A percentile compares a stretch with the other conserved stretches of the same genome.
phyloP scores from a whole-genome alignment of 257 asterid species.

The Nicotiana undulata region DNA sequence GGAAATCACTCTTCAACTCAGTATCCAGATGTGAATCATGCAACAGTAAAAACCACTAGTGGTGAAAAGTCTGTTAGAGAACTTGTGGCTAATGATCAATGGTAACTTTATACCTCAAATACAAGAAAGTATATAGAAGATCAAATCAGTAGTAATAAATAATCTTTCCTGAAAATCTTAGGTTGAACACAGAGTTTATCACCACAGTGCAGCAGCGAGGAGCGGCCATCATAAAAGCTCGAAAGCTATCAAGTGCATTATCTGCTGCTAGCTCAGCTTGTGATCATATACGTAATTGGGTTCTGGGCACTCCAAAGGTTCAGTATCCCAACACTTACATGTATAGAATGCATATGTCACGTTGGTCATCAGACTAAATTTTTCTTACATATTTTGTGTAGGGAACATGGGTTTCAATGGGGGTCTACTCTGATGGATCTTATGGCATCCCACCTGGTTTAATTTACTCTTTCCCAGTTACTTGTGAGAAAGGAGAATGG shows the following conservation, averaged over 20 bases:
- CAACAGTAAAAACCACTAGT: conserved; percentile 29
- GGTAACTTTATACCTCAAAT: conserved; percentile 22
- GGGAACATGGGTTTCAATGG: conserved; percentile 93
- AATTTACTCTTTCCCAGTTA: conserved; percentile 75
- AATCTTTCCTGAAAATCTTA: conserved; percentile 1
- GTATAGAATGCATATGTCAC: neutral
- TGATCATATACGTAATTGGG: conserved; percentile 81
- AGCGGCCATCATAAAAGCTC: conserved; percentile 60
- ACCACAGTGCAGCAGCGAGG: conserved; percentile 62
- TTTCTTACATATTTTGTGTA: conserved; percentile 8
- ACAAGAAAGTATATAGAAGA: neutral
- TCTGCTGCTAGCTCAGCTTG: conserved; percentile 89
- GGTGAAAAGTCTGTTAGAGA: conserved; percentile 40
- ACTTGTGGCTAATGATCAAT: conserved; percentile 46
- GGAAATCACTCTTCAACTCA: conserved; percentile 90
- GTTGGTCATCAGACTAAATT: neutral
- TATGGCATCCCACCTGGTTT: conserved; percentile 64
- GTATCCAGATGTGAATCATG: conserved; percentile 76
- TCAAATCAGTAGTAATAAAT: neutral
- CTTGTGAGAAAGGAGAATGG: conserved; percentile 81
- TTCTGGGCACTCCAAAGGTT: conserved; percentile 84
- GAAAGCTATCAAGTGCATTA: conserved; percentile 71
- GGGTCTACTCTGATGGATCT: conserved; percentile 81
- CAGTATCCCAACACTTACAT: neutral
- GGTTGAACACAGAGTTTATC: conserved; percentile 60